Evolutionary conservation across 768 basidiomycete species (phyloP).

Genomic region (Boletellus ananiceps): DNA sequence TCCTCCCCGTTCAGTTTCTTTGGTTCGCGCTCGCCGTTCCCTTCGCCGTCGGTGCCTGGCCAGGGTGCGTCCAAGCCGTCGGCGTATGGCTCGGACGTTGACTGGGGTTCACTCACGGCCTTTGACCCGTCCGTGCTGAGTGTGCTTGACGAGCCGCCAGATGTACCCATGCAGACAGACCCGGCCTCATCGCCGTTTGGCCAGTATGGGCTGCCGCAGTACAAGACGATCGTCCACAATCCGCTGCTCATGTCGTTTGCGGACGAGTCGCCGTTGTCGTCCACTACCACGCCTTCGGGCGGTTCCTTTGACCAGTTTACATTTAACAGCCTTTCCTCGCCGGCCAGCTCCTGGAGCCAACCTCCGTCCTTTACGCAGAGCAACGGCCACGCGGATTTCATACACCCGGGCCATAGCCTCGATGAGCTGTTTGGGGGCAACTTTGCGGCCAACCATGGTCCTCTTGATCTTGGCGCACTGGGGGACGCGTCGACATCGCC

Average conservation of each 20-base stretch:
- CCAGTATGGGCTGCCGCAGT: slow-evolving; percentile 44
- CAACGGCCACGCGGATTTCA: slow-evolving; percentile 20
- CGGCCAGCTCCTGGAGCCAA: slow-evolving; percentile 28
- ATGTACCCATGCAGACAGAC: slow-evolving; percentile 57
- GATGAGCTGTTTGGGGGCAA: slow-evolving; percentile 46
- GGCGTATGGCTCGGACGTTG: slow-evolving; percentile 31
- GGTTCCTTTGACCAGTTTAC: slow-evolving; percentile 38
- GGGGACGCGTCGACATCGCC: slow-evolving; percentile 35
- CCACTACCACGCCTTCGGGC: slow-evolving; percentile 14
- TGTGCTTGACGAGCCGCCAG: slow-evolving; percentile 59
- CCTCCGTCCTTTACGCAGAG: slow-evolving; percentile 18
- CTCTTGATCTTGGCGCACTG: slow-evolving; percentile 32
- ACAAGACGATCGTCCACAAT: slow-evolving; percentile 79
- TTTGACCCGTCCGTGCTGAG: slow-evolving; percentile 69
- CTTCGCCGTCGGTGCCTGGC: slow-evolving; percentile 26
- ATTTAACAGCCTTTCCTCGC: slow-evolving; percentile 38
- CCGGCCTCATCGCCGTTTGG: slow-evolving; percentile 46
- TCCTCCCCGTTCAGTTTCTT: slow-evolving; percentile 26
- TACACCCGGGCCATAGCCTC: slow-evolving; percentile 26
- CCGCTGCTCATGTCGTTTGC: slow-evolving; percentile 84
- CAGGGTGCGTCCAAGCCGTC: slow-evolving; percentile 28
- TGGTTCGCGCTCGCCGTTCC: slow-evolving; percentile 18
- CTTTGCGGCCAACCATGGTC: slow-evolving; percentile 29
- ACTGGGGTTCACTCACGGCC: slow-evolving; percentile 63
- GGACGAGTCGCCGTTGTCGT: slow-evolving; percentile 40